Conservation (phyloP, 1,284 basidiomycete species). For the Trametes versicolor region DNA sequence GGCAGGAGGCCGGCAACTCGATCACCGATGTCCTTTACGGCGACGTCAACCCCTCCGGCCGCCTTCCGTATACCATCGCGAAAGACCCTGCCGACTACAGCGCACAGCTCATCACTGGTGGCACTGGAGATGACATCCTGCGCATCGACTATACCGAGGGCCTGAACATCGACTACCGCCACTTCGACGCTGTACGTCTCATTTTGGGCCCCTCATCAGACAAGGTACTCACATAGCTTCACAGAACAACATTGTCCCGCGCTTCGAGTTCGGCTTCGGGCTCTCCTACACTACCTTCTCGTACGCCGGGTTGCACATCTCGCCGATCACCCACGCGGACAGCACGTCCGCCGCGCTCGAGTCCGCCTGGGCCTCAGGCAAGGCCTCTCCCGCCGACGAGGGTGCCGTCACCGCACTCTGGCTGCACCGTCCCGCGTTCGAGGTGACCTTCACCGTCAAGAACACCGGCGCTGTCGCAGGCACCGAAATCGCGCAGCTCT, state of each 20-base stretch:
- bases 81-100: constrained; percentile 73
- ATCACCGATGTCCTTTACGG: constrained; percentile 81
- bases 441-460: constrained; percentile 65
- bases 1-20: constrained; percentile 82
- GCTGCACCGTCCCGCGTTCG: constrained; percentile 71
- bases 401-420: constrained; percentile 67
- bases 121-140: constrained; percentile 51
- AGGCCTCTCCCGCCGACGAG: constrained; percentile 54
- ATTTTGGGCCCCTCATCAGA: constrained; percentile 20
- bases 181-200: constrained; percentile 77
- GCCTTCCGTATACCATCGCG: constrained; percentile 86
- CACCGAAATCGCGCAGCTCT: constrained; percentile 54
- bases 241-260: constrained; percentile 61
- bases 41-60: constrained; percentile 76
- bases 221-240: constrained; percentile 7
- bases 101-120: constrained; percentile 62
- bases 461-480: constrained; percentile 68
- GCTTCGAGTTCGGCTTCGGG: constrained; percentile 86
- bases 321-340: constrained; percentile 47
- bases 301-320: constrained; percentile 65
- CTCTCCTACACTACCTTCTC: constrained; percentile 86
- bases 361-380: constrained; percentile 63
- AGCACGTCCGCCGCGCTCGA: constrained; percentile 50
- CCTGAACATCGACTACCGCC: constrained; percentile 80
- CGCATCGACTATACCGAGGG: constrained; percentile 74